phyloP scores from a whole-genome alignment of 331 rosid species.

The Spiraea crenata region DNA sequence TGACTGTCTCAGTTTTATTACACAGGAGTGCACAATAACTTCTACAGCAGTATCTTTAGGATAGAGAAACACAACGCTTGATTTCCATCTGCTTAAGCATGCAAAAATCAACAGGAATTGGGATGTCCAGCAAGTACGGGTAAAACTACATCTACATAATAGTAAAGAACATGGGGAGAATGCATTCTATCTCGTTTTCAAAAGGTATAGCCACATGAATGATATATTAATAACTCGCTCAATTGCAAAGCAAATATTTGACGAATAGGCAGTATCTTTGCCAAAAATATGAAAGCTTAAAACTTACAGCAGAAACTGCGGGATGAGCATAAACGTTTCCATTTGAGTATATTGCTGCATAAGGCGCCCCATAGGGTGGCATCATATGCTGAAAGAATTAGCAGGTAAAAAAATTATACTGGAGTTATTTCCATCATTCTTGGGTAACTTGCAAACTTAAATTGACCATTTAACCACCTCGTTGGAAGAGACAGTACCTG shows the following conservation, averaged over 20 bases:
- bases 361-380: conserved; percentile 88
- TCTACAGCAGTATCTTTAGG: background rate
- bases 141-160: background rate
- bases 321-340: conserved; percentile 87
- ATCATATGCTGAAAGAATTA: conserved; percentile 77
- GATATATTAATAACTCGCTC: background rate
- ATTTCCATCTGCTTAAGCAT: background rate
- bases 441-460: background rate
- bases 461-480: conserved; percentile 6
- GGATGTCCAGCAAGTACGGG: conserved; percentile 1
- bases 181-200: background rate
- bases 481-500: conserved; percentile 51
- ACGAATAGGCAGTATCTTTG: background rate
- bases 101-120: conserved; percentile 8
- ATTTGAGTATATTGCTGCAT: conserved; percentile 81
- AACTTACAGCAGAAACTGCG: conserved; percentile 72
- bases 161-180: background rate
- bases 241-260: background rate
- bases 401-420: conserved; percentile 16
- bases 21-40: background rate
- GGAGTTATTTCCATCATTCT: conserved; percentile 18
- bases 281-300: conserved; percentile 12
- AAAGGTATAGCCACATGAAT: background rate
- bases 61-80: background rate
- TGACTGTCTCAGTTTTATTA: background rate